Evolutionary conservation across 805 yeast species (phyloP), one percentile per base, ranked within the genome.

Genomic region (Wickerhamiella domercqiae): DNA sequence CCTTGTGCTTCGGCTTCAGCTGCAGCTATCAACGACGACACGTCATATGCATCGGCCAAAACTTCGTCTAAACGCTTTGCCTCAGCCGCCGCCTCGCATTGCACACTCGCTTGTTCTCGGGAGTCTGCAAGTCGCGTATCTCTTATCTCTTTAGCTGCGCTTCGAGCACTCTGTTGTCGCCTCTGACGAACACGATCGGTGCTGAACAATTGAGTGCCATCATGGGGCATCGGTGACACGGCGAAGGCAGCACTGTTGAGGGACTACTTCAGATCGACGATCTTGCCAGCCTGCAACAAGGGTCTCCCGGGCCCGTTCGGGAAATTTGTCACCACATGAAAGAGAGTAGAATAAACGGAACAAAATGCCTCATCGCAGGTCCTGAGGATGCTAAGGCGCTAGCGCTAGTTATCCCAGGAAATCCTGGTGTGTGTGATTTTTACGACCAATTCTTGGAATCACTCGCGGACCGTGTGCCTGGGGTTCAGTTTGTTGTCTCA

Each of bases 361-460:
- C n/a, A n/a, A n/a, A n/a, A n/a, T n/a, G n/a, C n/a, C n/a, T n/a
- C n/a, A n/a, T n/a, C n/a, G n/a, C n/a, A n/a, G n/a, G n/a, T n/a
- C n/a, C n/a, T n/a, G n/a, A n/a, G n/a, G n/a, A n/a, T n/a, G n/a
- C n/a, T n/a, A n/a, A n/a, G n/a, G n/a, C 63, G 7, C 46, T 78
- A 21, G 52, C 78, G 32, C 64, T 73, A 4, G 64, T 78, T 44
- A 63, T 79, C 4, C 87, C 90, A 0, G 90, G 90, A 0, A 79
- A 79, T 46, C 90, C 90, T 0, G 90, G 87, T 0, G 55, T 79
- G 20, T 63, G 73, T 30, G 74, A 73, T 43, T 79, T 68, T 55
- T 79, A 79, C 53, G 61, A 61, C 15, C 68, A 69, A 3, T 76
- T 73, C 47, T 52, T 78, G 21, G 54, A 58, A 9, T 47, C 54